Evolutionary conservation across 257 asterid species (phyloP).

Genomic region (Solanum chilense): DNA sequence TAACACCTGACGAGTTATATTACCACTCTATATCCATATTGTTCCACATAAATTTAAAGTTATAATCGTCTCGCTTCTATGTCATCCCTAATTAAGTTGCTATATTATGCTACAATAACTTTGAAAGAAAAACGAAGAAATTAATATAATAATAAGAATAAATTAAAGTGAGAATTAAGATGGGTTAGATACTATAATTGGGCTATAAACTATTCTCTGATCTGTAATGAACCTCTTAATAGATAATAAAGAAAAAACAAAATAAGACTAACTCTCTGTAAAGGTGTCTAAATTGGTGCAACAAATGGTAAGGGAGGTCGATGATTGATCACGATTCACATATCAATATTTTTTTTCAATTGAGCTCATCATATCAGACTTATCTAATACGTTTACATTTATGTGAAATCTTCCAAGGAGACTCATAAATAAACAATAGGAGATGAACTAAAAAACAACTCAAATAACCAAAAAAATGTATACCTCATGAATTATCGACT

Average conservation of each 20-base stretch:
- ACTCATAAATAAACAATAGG: background rate
- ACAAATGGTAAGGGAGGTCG: background rate
- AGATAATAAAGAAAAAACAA: background rate
- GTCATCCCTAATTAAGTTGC: background rate
- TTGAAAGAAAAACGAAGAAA: background rate
- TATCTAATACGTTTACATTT: background rate
- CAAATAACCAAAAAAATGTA: background rate
- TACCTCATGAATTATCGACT: background rate
- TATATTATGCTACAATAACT: background rate
- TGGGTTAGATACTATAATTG: background rate
- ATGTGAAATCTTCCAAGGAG: background rate
- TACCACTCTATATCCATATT: background rate
- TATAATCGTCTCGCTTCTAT: rapidly evolving
- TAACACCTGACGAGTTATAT: too few relatives aligned
- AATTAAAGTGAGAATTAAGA: background rate
- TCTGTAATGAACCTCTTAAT: background rate
- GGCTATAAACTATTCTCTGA: background rate
- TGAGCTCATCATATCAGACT: rapidly evolving
- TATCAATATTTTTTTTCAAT: too few relatives aligned
- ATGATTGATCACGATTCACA: too few relatives aligned
- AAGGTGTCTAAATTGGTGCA: background rate
- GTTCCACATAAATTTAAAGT: background rate
- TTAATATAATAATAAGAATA: too few relatives aligned
- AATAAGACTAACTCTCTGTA: background rate
- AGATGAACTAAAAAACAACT: background rate